Evolutionary conservation across 768 basidiomycete genomes (phyloP).

Genomic region (Psilocybe subaeruginosa): DNA sequence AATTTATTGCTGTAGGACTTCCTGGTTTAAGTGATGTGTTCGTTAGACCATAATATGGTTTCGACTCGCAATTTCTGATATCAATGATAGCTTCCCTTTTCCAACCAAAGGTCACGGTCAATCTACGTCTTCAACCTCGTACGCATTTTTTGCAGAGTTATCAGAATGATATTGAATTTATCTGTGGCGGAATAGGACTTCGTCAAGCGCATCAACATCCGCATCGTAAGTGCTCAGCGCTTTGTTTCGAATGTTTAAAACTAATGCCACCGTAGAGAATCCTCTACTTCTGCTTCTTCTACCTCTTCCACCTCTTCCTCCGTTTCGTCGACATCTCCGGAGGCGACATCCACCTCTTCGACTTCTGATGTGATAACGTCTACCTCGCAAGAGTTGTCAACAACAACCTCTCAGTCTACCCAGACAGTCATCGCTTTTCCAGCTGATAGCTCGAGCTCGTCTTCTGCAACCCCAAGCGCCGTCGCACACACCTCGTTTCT

Average conservation of each 20-base stretch:
- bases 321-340: not conserved
- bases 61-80: not conserved
- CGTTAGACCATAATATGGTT: not conserved
- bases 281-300: constrained; percentile 11
- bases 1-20: not conserved
- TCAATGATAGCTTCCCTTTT: not conserved
- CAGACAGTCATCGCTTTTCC: constrained; percentile 12
- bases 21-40: constrained; percentile 7
- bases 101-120: not conserved
- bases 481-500: constrained; percentile 45
- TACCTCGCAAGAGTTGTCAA: not conserved
- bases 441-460: not conserved
- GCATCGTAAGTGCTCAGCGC: constrained; percentile 4
- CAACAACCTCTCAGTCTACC: constrained; percentile 6
- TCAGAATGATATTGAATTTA: not conserved
- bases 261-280: not conserved
- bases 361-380: not conserved
- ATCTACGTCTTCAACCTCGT: not conserved
- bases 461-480: not conserved
- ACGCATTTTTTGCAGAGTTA: not conserved
- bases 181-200: not conserved
- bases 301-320: constrained; percentile 1
- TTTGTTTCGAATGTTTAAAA: not conserved
- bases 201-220: constrained; percentile 4
- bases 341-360: not conserved